phyloP scores from a whole-genome alignment of 1,284 basidiomycete species.

The Cryptococcus amylolentus region DNA sequence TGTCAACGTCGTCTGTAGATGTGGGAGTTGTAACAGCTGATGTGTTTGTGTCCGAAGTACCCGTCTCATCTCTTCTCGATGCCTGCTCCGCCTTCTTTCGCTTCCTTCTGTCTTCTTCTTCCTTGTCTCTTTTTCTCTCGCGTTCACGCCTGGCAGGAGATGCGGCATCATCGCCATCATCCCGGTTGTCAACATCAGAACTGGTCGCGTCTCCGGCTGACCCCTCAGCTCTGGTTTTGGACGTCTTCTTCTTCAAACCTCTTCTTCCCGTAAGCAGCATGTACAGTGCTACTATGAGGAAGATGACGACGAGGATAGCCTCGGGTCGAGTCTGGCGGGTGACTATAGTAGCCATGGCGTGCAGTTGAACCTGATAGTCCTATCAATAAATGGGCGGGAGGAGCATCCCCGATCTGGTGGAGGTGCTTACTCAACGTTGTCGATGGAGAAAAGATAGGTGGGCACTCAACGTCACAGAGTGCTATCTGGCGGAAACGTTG shows the following conservation, averaged over 20 bases:
- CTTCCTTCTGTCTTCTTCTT: neutral
- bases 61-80: neutral
- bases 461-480: neutral
- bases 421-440: no score
- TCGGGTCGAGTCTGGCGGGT: slow-evolving; percentile 9
- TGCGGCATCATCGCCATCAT: neutral
- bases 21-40: neutral
- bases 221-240: no score
- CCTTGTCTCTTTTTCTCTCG: neutral
- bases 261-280: slow-evolving; percentile 5
- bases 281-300: slow-evolving; percentile 6
- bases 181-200: neutral
- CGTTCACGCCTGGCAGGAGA: no score
- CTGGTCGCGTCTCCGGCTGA: neutral
- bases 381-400: no score
- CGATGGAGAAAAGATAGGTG: neutral
- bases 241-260: neutral
- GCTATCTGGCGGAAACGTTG: no score
- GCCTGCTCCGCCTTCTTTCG: neutral
- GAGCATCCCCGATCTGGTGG: no score
- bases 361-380: neutral
- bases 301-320: slow-evolving; percentile 10
- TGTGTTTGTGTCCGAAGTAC: neutral
- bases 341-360: neutral
- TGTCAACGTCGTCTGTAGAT: neutral